phyloP scores from a whole-genome alignment of 352 stramenopile species.

The Pythium myriotylum region DNA sequence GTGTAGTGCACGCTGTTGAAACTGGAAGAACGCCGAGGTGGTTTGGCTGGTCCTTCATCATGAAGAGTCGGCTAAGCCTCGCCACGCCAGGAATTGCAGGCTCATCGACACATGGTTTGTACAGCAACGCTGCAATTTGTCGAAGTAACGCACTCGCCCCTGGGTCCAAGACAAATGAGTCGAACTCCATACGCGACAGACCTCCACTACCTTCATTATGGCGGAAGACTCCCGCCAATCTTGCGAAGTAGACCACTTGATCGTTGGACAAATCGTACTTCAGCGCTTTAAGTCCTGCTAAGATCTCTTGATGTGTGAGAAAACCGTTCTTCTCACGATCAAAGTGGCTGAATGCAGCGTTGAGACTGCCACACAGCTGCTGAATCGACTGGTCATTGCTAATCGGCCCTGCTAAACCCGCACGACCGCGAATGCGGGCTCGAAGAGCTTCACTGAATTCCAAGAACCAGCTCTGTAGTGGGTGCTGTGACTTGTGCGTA shows the following conservation, averaged over 20 bases:
- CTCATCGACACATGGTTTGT: conserved; percentile 11
- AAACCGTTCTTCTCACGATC: conserved; percentile 59
- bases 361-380: conserved; percentile 25
- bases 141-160: conserved; percentile 37
- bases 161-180: conserved; percentile 74
- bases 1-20: conserved; percentile 31
- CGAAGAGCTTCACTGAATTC: conserved; percentile 46
- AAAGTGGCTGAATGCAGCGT: conserved; percentile 68
- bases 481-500: no score
- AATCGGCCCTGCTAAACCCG: conserved; percentile 24
- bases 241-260: conserved; percentile 45
- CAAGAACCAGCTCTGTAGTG: conserved; percentile 12
- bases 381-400: background rate
- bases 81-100: conserved; percentile 43
- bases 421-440: conserved; percentile 33
- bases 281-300: conserved; percentile 43
- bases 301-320: conserved; percentile 39
- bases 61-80: conserved; percentile 49
- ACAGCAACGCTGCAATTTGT: conserved; percentile 38
- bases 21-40: conserved; percentile 35
- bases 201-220: conserved; percentile 30
- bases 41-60: conserved; percentile 31
- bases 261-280: conserved; percentile 40
- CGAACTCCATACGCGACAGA: conserved; percentile 77
- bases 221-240: conserved; percentile 45